Evolutionary conservation across 208 protist genomes (phyloP), one percentile per base, ranked within the genome.

Genomic region (Porcisia hertigi): DNA sequence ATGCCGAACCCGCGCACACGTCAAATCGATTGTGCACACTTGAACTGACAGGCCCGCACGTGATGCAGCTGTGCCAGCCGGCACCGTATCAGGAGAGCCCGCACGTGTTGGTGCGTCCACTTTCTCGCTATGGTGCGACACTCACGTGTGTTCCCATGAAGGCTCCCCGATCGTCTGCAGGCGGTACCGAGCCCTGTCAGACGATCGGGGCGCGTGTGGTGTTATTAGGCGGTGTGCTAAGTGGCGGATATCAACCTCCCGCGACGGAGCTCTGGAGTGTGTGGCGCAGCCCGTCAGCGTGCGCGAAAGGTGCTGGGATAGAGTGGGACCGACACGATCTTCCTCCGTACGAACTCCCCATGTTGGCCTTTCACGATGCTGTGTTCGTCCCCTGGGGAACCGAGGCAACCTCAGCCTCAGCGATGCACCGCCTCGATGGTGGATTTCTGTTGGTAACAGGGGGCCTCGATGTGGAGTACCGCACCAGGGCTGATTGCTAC

Each of bases 391-490:
- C 83, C 43, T 75, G 75, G 70, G 43, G 66, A 3, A 4, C 39
- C 11, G 66, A 66, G 3, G 64, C 39, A 25, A 36, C 57, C 41
- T 39, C 30, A 45, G 8, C 4, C 23, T 47, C 70, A 59, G 25
- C 23, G 14, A 52, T 52, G 47, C 47, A 52, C n/a, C 62, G 70
- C 18, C 47, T 36, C 25, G 54, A 60, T 67, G 45, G 82, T 23
- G 79, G 79, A 58, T 87, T 83, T 75, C 72, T 91, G 39, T 73
- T 95, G 47, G 64, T 93, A 36, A 82, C 84, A 54, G 91, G 91
- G 45, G 91, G 91, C 36, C 70, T 95, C 55, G 91, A 95, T 75
- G 76, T 77, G 18, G 77, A 77, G 39, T 85, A 77, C 55, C 88
- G 83, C 67, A 71, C 75, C 30, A 67, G 86, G 36, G 71, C 73